Conservation (phyloP, 2,329 filamentous ascomycete genomes). For the Ophiognomonia clavigignenti-juglandacearum region DNA sequence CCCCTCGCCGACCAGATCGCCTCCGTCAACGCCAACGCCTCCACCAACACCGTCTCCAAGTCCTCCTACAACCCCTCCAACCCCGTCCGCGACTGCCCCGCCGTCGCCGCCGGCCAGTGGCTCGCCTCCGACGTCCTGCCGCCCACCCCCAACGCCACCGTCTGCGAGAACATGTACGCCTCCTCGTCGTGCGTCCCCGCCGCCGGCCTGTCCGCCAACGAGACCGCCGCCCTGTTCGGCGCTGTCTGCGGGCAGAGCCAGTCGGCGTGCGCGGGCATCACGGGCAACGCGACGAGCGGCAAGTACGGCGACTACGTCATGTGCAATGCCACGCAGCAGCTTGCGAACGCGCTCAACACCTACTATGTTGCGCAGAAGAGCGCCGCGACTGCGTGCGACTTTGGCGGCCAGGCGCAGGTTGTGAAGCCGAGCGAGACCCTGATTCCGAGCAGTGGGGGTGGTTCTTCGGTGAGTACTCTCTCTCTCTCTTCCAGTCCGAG, state of each 20-base stretch:
- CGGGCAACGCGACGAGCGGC: conserved; percentile 60
- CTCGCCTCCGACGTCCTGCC: conserved; percentile 66
- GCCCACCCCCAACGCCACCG: conserved; percentile 69
- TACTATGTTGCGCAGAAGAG: conserved; percentile 61
- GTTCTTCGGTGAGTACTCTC: conserved; percentile 4
- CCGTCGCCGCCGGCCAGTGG: conserved; percentile 56
- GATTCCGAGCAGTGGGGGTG: not conserved
- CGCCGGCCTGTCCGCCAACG: conserved; percentile 47
- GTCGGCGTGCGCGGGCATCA: conserved; percentile 62
- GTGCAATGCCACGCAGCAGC: conserved; percentile 66
- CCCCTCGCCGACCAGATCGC: conserved; percentile 70
- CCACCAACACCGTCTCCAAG: conserved; percentile 58
- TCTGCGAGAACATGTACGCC: conserved; percentile 82
- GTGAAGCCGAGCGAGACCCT: conserved; percentile 6
- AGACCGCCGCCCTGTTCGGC: conserved; percentile 66
- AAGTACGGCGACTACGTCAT: conserved; percentile 73
- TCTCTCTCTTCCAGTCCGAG: too few relatives aligned
- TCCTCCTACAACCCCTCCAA: conserved; percentile 67
- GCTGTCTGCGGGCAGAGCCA: conserved; percentile 60
- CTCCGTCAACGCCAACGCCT: conserved; percentile 64
- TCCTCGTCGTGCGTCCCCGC: conserved; percentile 67
- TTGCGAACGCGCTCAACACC: conserved; percentile 67
- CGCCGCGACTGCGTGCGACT: conserved; percentile 60
- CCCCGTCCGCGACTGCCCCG: conserved; percentile 68
- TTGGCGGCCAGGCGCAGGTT: conserved; percentile 56